phyloP scores from a whole-genome alignment of 768 basidiomycete genomes.

The Termitomyces sp. region DNA sequence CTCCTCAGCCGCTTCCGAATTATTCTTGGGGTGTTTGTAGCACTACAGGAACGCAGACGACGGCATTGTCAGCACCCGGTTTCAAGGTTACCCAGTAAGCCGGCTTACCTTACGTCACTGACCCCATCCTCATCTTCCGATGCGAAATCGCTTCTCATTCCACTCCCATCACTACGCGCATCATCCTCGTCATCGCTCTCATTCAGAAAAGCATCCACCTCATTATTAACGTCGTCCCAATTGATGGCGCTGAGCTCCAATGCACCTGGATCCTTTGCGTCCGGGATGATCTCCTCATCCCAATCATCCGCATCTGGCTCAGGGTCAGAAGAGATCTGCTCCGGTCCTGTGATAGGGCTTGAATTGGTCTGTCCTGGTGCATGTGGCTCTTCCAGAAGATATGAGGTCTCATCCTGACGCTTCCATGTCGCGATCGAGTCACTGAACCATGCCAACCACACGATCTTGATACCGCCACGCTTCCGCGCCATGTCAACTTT shows the following conservation, averaged over 20 bases:
- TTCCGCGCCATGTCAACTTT: conserved; percentile 84
- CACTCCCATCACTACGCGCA: conserved; percentile 33
- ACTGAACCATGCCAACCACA: conserved; percentile 86
- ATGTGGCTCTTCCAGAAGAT: conserved; percentile 62
- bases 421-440: conserved; percentile 88
- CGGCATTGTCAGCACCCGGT: neutral
- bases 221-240: conserved; percentile 81
- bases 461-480: conserved; percentile 74
- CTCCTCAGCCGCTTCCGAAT: conserved; percentile 71
- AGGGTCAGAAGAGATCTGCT: conserved; percentile 57
- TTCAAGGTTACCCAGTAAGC: neutral
- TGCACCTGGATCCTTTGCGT: conserved; percentile 23
- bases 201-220: conserved; percentile 83
- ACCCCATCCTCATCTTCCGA: conserved; percentile 55
- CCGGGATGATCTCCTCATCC: conserved; percentile 37
- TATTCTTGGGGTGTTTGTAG: conserved; percentile 33
- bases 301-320: conserved; percentile 68
- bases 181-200: conserved; percentile 67
- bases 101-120: conserved; percentile 28
- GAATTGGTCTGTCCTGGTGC: conserved; percentile 25
- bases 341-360: conserved; percentile 30
- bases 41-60: conserved; percentile 19
- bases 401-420: conserved; percentile 72
- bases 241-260: conserved; percentile 61
- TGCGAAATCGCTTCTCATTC: conserved; percentile 35